Conservation (phyloP, 495 filamentous ascomycete genomes). For the Neurospora cerealis region DNA sequence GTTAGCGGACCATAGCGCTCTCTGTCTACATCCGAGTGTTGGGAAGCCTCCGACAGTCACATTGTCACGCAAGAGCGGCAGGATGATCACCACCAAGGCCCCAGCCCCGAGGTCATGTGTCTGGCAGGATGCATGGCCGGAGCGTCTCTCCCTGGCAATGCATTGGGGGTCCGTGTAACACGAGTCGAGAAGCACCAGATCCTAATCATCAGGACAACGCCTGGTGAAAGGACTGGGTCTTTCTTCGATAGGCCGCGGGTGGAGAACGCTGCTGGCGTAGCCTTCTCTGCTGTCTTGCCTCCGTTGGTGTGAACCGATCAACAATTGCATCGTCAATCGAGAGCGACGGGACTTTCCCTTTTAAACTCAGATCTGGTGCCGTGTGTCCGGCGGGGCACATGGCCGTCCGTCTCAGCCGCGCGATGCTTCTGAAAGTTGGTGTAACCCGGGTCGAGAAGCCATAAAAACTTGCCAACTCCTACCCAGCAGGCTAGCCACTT, state of each 20-base stretch:
- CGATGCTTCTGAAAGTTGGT: not conserved
- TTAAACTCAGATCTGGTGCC: not conserved
- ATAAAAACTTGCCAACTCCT: constrained; percentile 7
- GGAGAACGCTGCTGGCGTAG: not conserved
- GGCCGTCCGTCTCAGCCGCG: not conserved
- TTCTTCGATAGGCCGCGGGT: not conserved
- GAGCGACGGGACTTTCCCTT: constrained; percentile 3
- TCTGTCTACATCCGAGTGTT: not conserved
- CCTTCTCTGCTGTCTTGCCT: not conserved
- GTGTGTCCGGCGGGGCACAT: not conserved
- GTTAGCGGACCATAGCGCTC: not conserved
- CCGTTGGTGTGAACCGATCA: not conserved
- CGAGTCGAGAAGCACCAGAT: not conserved
- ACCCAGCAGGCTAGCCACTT: not conserved
- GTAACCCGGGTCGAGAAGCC: constrained; percentile 1
- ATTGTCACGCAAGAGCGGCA: not conserved
- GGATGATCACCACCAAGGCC: not conserved
- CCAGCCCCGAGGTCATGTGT: not conserved
- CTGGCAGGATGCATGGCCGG: not conserved
- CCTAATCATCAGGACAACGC: not conserved
- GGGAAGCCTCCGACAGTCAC: not conserved
- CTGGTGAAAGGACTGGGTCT: not conserved
- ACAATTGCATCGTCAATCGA: not conserved
- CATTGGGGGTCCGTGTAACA: rapidly evolving
- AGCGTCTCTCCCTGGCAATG: not conserved